Evolutionary conservation across 2,329 filamentous ascomycete genomes (phyloP).

Genomic region (Aspergillus sojae): DNA sequence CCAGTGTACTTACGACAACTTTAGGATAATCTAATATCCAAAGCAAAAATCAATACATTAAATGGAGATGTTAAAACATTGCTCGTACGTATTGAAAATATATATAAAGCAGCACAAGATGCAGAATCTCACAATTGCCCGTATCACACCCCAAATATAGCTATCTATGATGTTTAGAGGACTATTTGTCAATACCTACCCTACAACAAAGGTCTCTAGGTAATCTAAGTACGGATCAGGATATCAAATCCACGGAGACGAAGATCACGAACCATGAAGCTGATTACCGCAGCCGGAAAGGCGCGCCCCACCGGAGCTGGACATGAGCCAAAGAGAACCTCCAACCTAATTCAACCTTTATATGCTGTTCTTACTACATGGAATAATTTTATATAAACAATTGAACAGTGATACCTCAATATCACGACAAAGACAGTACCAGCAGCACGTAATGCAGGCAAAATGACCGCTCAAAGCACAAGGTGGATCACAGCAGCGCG

Average conservation of each 20-base stretch:
- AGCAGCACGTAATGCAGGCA: not conserved
- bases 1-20: too few species aligned
- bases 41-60: too few species aligned
- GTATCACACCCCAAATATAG: too few species aligned
- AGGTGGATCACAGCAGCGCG: not conserved
- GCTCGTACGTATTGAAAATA: too few species aligned
- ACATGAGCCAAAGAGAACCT: not conserved
- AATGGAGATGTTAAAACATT: too few species aligned
- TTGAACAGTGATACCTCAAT: not conserved
- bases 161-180: rapidly evolving
- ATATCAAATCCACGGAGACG: not conserved
- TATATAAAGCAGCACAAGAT: too few species aligned
- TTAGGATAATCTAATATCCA: rapidly evolving
- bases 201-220: not conserved
- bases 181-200: rapidly evolving
- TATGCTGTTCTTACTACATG: not conserved
- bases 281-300: not conserved
- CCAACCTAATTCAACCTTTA: not conserved
- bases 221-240: not conserved
- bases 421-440: too few species aligned
- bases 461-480: not conserved
- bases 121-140: too few species aligned
- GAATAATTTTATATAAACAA: not conserved
- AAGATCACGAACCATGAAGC: not conserved
- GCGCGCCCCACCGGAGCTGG: not conserved